A percentile compares a stretch with the other conserved stretches of the same genome.
These are phyloP conservation scores for Tylopilus cervinicoccineus DNA, from an alignment of 768 basidiomycete genomes.

Conservation along the genomic window DNA sequence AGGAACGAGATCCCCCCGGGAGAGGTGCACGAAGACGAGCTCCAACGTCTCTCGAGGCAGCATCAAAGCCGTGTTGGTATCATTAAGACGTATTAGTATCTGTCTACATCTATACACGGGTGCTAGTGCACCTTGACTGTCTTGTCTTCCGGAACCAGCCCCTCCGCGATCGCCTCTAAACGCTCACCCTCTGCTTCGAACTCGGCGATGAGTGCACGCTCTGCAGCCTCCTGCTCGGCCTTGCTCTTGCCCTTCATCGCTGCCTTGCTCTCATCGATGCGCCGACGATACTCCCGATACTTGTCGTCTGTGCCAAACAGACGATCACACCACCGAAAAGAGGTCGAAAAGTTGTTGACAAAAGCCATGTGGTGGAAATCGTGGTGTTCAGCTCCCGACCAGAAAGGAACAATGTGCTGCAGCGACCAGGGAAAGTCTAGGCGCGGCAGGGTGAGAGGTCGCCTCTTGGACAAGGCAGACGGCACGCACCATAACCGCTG, in stretches of 20 bases:
- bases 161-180: conserved; percentile 58
- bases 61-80: background rate
- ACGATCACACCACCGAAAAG: conserved; percentile 91
- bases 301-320: conserved; percentile 88
- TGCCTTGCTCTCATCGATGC: conserved; percentile 58
- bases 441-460: background rate
- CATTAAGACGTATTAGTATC: conserved; percentile 12
- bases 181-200: conserved; percentile 69
- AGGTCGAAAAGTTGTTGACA: conserved; percentile 90
- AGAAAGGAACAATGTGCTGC: conserved; percentile 89
- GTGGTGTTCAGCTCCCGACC: conserved; percentile 96
- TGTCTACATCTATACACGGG: background rate
- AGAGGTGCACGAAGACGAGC: conserved; percentile 25
- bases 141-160: conserved; percentile 22
- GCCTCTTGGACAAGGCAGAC: background rate
- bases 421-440: conserved; percentile 97
- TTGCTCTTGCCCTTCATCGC: conserved; percentile 49
- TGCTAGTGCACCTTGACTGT: conserved; percentile 26
- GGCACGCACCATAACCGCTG: conserved; percentile 80
- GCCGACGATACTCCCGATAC: conserved; percentile 76
- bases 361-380: conserved; percentile 99
- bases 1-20: conserved; percentile 23
- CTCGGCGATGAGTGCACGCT: conserved; percentile 61
- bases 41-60: conserved; percentile 39
- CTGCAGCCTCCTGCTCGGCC: conserved; percentile 51